Evolutionary conservation across 495 filamentous ascomycete genomes (phyloP).

Genomic region (Neurospora africana): DNA sequence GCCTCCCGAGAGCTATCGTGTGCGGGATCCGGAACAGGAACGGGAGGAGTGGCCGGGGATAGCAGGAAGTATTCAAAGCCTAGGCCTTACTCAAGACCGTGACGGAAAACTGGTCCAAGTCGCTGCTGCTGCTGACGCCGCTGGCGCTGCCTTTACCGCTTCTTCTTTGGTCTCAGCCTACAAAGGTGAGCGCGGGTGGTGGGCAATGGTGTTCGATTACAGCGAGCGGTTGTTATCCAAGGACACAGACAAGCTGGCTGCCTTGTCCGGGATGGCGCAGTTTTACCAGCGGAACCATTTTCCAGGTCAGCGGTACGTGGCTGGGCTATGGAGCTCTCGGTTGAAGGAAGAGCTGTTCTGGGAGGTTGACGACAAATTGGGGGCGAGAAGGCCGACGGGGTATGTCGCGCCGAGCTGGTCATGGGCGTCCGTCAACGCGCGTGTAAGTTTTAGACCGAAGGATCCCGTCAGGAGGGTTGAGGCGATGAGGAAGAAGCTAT

Average conservation of each 20-base stretch:
- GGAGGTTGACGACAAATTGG: not conserved
- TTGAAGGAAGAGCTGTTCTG: not conserved
- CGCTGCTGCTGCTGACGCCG: too few relatives aligned
- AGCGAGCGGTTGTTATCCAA: not conserved
- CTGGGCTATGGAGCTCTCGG: not conserved
- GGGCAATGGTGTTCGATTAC: not conserved
- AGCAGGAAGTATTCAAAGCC: not conserved
- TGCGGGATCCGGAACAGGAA: too few relatives aligned
- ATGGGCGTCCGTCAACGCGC: not conserved
- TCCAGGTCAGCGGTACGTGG: not conserved
- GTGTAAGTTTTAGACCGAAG: not conserved
- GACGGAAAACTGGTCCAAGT: not conserved
- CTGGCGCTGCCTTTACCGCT: not conserved
- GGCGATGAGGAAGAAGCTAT: not conserved
- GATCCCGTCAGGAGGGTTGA: not conserved
- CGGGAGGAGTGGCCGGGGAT: not conserved
- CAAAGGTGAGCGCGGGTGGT: accelerated
- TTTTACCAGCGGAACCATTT: not conserved
- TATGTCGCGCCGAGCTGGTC: not conserved
- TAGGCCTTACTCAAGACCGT: not conserved
- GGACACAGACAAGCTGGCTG: not conserved
- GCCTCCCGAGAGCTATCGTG: not conserved
- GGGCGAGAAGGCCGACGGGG: not conserved
- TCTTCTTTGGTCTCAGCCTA: not conserved
- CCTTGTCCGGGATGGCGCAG: not conserved